phyloP scores from a whole-genome alignment of 495 filamentous ascomycete species.

The Podospora comata region DNA sequence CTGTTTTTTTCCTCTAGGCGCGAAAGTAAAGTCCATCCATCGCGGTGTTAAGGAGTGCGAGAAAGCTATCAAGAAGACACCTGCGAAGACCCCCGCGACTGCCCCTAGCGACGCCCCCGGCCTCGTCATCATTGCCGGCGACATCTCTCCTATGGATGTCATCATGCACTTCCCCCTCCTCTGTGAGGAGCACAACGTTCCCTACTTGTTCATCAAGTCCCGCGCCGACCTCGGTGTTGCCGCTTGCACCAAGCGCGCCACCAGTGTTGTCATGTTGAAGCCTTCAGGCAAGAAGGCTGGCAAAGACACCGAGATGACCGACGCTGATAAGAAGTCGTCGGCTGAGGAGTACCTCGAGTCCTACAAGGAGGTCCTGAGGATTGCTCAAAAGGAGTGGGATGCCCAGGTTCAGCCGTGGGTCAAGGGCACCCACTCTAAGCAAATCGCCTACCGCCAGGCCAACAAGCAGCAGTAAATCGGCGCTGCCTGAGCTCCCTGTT shows the following conservation, averaged over 20 bases:
- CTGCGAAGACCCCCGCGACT: conserved; percentile 54
- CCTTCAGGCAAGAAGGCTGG: conserved; percentile 49
- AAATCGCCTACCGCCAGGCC: conserved; percentile 18
- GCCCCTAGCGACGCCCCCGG: conserved; percentile 55
- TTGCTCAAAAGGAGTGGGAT: conserved; percentile 65
- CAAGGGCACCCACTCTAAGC: conserved; percentile 32
- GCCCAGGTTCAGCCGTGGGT: conserved; percentile 35
- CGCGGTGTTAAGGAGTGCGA: conserved; percentile 98
- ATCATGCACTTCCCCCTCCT: conserved; percentile 96
- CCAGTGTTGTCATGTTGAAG: conserved; percentile 86
- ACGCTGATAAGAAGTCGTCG: conserved; percentile 42
- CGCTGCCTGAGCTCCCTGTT: not conserved
- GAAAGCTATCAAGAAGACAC: conserved; percentile 90
- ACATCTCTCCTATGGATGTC: conserved; percentile 96
- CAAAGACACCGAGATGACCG: conserved; percentile 43
- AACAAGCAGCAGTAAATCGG: not conserved
- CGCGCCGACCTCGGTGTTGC: conserved; percentile 89
- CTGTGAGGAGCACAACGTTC: conserved; percentile 94
- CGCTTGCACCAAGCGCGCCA: conserved; percentile 88
- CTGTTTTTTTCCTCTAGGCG: conserved; percentile 52
- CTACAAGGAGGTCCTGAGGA: conserved; percentile 69
- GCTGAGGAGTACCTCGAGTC: conserved; percentile 68
- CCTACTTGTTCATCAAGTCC: conserved; percentile 85
- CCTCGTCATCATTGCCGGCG: conserved; percentile 87
- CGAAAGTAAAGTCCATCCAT: conserved; percentile 88